Percentiles rank a stretch among this genome's conserved stretches.
Evolutionary conservation across 2,329 filamentous ascomycete species (phyloP).

Genomic region (Amauroascus niger): DNA sequence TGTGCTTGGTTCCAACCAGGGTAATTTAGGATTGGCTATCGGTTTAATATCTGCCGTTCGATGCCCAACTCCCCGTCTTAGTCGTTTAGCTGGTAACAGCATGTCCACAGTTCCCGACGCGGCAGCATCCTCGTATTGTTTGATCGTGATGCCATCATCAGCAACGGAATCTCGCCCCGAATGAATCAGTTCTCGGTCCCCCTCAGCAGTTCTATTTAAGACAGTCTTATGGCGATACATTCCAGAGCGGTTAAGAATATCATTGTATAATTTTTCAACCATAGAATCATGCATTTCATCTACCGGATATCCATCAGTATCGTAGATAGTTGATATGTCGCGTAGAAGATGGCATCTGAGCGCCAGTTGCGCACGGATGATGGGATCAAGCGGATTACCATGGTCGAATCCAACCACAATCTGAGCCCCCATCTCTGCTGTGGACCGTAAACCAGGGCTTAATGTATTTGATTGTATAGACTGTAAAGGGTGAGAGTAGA

Average conservation of each 20-base stretch:
- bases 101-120: constrained; percentile 46
- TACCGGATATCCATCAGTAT: constrained; percentile 54
- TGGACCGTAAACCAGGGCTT: constrained; percentile 53
- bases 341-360: constrained; percentile 75
- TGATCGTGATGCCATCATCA: constrained; percentile 62
- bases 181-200: constrained; percentile 71
- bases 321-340: constrained; percentile 78
- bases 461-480: constrained; percentile 48
- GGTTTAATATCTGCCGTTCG: constrained; percentile 45
- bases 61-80: constrained; percentile 38
- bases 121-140: constrained; percentile 60
- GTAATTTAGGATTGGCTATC: constrained; percentile 37
- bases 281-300: constrained; percentile 67
- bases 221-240: constrained; percentile 74
- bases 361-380: constrained; percentile 81
- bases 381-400: constrained; percentile 84
- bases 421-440: constrained; percentile 94
- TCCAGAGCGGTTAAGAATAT: constrained; percentile 83
- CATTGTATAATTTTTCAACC: constrained; percentile 88
- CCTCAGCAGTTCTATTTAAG: constrained; percentile 62
- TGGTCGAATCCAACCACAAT: constrained; percentile 96
- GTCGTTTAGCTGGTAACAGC: constrained; percentile 35
- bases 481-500: constrained; percentile 70
- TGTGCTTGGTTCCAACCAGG: constrained; percentile 55
- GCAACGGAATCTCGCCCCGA: constrained; percentile 67